Evolutionary conservation across 148 eudicot genomes (phyloP), one percentile per base, ranked within the genome.

Genomic region (Rhododendron mucronatum): DNA sequence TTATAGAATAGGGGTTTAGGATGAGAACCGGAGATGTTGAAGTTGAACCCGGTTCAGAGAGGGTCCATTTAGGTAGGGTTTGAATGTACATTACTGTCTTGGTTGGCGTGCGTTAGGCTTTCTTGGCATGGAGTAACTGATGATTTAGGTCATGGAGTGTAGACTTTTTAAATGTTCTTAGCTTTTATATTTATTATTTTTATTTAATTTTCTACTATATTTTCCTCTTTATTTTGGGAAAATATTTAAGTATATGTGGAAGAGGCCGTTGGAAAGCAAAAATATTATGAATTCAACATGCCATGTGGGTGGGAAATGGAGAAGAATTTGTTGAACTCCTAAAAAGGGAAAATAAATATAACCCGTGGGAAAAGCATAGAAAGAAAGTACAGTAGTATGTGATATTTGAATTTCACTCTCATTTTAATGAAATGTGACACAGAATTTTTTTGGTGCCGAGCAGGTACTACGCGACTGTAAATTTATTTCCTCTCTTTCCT

Each of bases 61-160:
- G 69, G 53, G 26, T 57, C 82, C 23, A 78, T 85, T 88, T 82
- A 26, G 82, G 41, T 23, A 35, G 21, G 75, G 82, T 87, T 87
- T 15, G 30, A 45, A 82, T 89, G 47, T 59, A 86, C 48, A 78
- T 44, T 80, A 59, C 78, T 77, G 12, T 48, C 81, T 44, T 73
- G 89, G 74, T 86, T 84, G 82, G 88, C 75, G 88, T 81, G 78
- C 80, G 85, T 65, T 84, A 81, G 88, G 85, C 65, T 81, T 88
- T 21, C 69, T 41, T 74, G 57, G 76, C 41, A 33, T 67, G 74
- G 21, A 15, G 59, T 69, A 69, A 69, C 75, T 69, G 75, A 28
- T 69, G 75, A 28, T 69, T 69, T 41, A 69, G 75, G 18, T 0
- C 37, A 69, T 1, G 39, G 41, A 71, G 76, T 33, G 76, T 71